Percentiles rank a stretch among this genome's conserved stretches.
Conservation (phyloP, 495 filamentous ascomycete species). For the Penicillium pulvis region DNA sequence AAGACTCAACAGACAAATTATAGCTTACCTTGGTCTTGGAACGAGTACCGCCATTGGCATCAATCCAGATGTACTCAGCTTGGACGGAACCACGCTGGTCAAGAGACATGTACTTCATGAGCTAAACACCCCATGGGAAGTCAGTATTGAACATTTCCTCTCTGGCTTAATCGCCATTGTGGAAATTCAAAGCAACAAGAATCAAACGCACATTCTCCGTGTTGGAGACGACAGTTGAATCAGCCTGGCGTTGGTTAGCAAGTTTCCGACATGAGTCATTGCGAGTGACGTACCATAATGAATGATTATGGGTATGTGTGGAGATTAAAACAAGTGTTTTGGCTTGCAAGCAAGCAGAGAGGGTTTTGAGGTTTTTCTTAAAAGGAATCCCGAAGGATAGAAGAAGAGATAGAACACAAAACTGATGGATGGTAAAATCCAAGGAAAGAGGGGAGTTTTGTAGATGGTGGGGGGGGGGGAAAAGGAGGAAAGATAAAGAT, state of each 20-base stretch:
- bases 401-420: slow-evolving; percentile 16
- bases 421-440: slow-evolving; percentile 28
- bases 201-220: slow-evolving; percentile 65
- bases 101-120: slow-evolving; percentile 88
- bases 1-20: background rate
- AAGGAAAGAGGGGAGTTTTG: slow-evolving; percentile 32
- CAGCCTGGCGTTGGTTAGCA: slow-evolving; percentile 32
- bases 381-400: slow-evolving; percentile 24
- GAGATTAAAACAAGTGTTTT: slow-evolving; percentile 34
- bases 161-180: slow-evolving; percentile 36
- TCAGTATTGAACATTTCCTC: slow-evolving; percentile 45
- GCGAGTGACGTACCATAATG: slow-evolving; percentile 44
- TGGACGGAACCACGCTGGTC: slow-evolving; percentile 83
- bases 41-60: slow-evolving; percentile 72
- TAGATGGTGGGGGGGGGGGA: slow-evolving; percentile 24
- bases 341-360: slow-evolving; percentile 25
- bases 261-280: slow-evolving; percentile 12
- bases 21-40: slow-evolving; percentile 88
- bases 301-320: slow-evolving; percentile 42
- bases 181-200: slow-evolving; percentile 36
- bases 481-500: slow-evolving; percentile 28
- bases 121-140: slow-evolving; percentile 54
- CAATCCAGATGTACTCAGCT: slow-evolving; percentile 99
- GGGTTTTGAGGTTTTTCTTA: slow-evolving; percentile 12
- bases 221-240: slow-evolving; percentile 64